These are phyloP conservation scores for Plantago coronopus DNA, from an alignment of 305 asterid species.

Conservation along the genomic window DNA sequence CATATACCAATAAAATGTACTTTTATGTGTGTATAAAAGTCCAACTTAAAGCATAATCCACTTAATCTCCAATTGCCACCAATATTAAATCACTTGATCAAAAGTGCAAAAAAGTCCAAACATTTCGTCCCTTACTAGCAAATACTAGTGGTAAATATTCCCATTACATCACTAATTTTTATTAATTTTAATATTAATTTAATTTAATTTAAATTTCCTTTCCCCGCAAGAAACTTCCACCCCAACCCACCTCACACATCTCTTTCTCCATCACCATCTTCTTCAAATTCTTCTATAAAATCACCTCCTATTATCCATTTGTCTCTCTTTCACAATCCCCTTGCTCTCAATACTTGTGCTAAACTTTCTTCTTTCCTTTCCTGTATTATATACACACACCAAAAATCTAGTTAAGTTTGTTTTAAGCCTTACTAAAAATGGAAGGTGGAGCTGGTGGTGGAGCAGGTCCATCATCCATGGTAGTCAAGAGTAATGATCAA, in stretches of 20 bases:
- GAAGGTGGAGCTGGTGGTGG: constrained; percentile 24
- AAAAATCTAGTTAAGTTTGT: not conserved
- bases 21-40: constrained; percentile 5
- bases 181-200: too few species aligned
- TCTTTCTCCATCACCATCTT: not conserved
- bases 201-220: constrained; percentile 48
- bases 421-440: constrained; percentile 15
- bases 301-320: constrained; percentile 21
- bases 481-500: constrained; percentile 8
- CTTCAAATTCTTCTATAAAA: constrained; percentile 19
- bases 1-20: not conserved
- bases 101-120: constrained; percentile 16
- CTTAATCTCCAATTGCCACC: constrained; percentile 13
- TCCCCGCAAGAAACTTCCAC: constrained; percentile 46
- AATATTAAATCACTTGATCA: constrained; percentile 1
- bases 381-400: too few species aligned
- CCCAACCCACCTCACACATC: not conserved
- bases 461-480: constrained; percentile 25
- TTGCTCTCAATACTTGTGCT: constrained; percentile 3
- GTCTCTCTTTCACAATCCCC: constrained; percentile 25
- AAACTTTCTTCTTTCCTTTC: not conserved
- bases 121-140: constrained; percentile 8
- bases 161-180: constrained; percentile 29
- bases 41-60: constrained; percentile 28
- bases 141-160: constrained; percentile 20